Evolutionary conservation across 331 rosid species (phyloP).

Genomic region (Quercus tomentella): DNA sequence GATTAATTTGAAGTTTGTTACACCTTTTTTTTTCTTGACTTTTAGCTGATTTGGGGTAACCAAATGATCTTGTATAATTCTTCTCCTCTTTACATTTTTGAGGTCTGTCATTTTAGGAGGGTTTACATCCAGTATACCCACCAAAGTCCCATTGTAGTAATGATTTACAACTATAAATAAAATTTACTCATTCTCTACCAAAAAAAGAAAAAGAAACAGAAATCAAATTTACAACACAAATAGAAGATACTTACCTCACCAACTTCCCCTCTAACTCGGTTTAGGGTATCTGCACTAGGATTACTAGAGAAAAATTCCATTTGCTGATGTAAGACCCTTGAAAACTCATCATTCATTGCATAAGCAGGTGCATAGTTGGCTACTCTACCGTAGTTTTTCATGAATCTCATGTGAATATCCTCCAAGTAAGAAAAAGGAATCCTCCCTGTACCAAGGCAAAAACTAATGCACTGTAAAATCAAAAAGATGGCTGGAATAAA

Average conservation of each 20-base stretch:
- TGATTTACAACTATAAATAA: too few species aligned
- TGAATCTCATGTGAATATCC: slow-evolving; percentile 95
- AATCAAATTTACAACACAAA: neutral
- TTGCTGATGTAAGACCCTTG: slow-evolving; percentile 96
- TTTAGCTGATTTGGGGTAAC: too few species aligned
- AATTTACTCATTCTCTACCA: too few species aligned
- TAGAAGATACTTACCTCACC: slow-evolving; percentile 74
- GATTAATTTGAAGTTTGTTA: too few species aligned
- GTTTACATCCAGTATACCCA: too few species aligned
- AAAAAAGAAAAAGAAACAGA: slow-evolving; percentile 9
- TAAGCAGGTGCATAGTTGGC: slow-evolving; percentile 87
- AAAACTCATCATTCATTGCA: slow-evolving; percentile 98
- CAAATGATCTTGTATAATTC: too few species aligned
- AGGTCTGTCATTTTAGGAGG: too few species aligned
- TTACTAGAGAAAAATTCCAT: slow-evolving; percentile 95
- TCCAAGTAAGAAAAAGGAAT: slow-evolving; percentile 94
- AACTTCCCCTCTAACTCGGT: slow-evolving; percentile 90
- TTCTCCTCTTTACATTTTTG: too few species aligned
- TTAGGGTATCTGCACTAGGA: slow-evolving; percentile 82
- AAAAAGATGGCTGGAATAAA: neutral
- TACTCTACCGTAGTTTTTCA: slow-evolving; percentile 92
- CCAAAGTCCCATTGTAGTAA: too few species aligned
- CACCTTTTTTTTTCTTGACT: too few species aligned
- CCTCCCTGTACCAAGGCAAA: slow-evolving; percentile 67
- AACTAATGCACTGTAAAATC: neutral